Percentiles rank a stretch among this genome's conserved stretches.
phyloP scores from a whole-genome alignment of 305 asterid genomes.

The Solanum hybrid region DNA sequence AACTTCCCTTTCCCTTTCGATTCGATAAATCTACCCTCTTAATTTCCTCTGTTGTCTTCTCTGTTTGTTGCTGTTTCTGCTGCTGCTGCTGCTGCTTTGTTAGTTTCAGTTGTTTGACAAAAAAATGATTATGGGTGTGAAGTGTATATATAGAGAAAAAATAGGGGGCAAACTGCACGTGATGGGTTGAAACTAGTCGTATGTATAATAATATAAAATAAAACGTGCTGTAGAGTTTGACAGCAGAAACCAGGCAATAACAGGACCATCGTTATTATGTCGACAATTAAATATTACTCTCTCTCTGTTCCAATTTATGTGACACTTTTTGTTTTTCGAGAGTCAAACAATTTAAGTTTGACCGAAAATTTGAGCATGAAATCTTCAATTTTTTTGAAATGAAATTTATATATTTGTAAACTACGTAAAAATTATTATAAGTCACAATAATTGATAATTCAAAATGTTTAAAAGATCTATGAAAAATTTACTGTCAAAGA shows the following conservation, averaged over 20 bases:
- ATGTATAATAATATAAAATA: background rate
- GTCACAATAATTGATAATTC: no score
- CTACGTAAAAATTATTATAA: no score
- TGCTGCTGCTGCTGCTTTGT: background rate
- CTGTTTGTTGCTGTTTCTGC: background rate
- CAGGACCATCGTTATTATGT: background rate
- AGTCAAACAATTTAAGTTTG: no score
- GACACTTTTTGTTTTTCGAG: no score
- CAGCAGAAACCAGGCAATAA: background rate
- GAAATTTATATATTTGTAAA: no score
- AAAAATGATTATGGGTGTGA: background rate
- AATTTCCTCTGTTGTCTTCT: background rate
- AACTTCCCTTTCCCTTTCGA: background rate
- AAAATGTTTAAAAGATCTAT: no score
- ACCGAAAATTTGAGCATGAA: no score
- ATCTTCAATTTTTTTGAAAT: no score
- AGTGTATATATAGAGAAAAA: background rate
- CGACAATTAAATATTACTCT: background rate
- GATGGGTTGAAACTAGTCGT: background rate
- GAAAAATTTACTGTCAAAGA: no score
- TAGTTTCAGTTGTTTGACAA: background rate
- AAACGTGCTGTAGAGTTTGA: background rate
- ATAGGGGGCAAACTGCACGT: background rate
- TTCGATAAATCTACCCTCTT: background rate
- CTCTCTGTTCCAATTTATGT: accelerated